Base-by-base conservation (phyloP, 2,329 filamentous ascomycete species). In the Pseudogymnoascus sp. region DNA sequence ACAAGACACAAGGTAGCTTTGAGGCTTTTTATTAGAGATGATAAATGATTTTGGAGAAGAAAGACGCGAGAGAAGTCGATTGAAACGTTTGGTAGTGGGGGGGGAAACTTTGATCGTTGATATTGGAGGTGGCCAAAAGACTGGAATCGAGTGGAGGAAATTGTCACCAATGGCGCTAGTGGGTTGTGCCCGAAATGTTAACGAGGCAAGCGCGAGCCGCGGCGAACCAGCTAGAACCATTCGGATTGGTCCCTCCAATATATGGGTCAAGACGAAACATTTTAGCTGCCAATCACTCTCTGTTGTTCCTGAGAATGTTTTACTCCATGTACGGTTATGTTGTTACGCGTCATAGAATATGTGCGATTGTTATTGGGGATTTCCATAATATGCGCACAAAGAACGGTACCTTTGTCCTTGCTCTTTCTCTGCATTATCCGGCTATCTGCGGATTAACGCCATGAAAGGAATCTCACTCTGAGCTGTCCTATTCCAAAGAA, bases 201-300 rank as follows among this genome's bases (percentile, higher is more conserved):
- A 54, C 47, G 47, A 54, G 47, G 47, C 47, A 54, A 58, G 57
- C 57, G 57, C 57, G 57, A 58, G 37, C 57, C 57, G 57, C 57
- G 33, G 35, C 57, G 33, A 58, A 54, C 47, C 47, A 54, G 47
- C n/a, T 54, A 54, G 47, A 54, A 54, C 47, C 47, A 20, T 54
- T 54, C 28, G 47, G 47, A 54, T 54, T 54, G 47, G 47, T 54
- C 47, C 28, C 47, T 54, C 28, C n/a, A 54, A 54, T 54, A 18
- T 54, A 54, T 54, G 47, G 47, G 47, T 54, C 28, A 33, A 54
- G 28, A 54, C 47, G 16, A 54, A 54, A 54, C 47, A 33, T 33
- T 54, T 43, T 33, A 33, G 47, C 47, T 54, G 16, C 47, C 47
- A 54, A 54, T 33, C 47, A 54, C 16, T 16, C 28, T 54, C 33